Base-by-base conservation (phyloP, 2,329 filamentous ascomycete genomes). In the Thyridium curvatum region DNA sequence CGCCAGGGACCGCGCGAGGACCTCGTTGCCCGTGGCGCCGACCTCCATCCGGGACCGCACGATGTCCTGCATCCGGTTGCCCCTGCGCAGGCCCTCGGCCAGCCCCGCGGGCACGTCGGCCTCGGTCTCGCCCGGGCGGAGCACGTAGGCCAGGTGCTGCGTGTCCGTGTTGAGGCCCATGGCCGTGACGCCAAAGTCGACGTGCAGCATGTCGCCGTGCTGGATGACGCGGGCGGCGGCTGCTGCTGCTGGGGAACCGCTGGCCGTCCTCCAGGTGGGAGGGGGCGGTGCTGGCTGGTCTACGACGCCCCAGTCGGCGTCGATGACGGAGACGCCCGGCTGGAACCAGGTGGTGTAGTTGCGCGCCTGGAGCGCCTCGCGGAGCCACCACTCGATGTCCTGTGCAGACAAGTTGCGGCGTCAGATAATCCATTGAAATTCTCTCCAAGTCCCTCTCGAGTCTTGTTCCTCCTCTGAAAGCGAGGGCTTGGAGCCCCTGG, bases 311-410 rank as follows among this genome's bases (percentile, higher is more conserved):
- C 21, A 26, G 13, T 33, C 32, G 14, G 18, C n/a, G 3, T 53
- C 56, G 16, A 72, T 46, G 39, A 72, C 60, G 34, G 53, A 62
- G 13, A 72, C 68, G 39, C 56, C 55, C 3, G 69, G 68, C 14
- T 71, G 66, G 46, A 73, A 73, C 70, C 70, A 74, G 4, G 69
- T 72, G 6, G 65, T 68, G 53, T 71, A 71, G 49, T 73, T 72
- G 39, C 69, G 55, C 21, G 59, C 56, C 50, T 69, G 65, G 16
- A 72, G 61, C 46, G 61, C 63, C 30, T 70, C 66, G n/a, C 68
- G 59, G 53, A 72, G 58, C 68, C 68, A 72, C 69, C 69, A 73
- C 46, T 69, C 67, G 3, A 73, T 56, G 40, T 72, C 69, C 54
- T 54, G 38, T 8, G n/a, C n/a, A n/a, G n/a, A n/a, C n/a, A n/a